Evolutionary conservation across 139 green algal genomes (phyloP), one percentile per base, ranked within the genome.

Genomic region (Bryopsis sp.): DNA sequence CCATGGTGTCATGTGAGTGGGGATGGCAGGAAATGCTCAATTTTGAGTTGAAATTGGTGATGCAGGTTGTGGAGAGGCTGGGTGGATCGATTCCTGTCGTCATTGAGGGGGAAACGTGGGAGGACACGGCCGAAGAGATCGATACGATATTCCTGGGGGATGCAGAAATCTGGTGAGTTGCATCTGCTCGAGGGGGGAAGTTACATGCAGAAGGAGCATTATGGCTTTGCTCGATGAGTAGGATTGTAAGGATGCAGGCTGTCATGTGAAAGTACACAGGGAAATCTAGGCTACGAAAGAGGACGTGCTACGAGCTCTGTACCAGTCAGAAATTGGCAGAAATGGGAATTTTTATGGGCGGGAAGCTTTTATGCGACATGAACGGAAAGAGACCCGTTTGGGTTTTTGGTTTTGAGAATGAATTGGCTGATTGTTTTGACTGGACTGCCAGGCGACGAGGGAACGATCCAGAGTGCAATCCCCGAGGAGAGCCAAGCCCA

Each of bases 101-200:
- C 28, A 73, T 95, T 32, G 71, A 82, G 22, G 80, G 59, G 1
- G 75, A 83, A 29, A 34, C 34, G 0, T 95, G 86, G 86, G 88
- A 95, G 71, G 86, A 87, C 32, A 54, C 35, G 8, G 87, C 77
- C 11, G 89, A 95, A 70, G 84, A 85, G 36, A 62, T 95, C 46
- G 88, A 95, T 62, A 82, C 91, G 59, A 80, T 88, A 2, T 94
- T 95, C 59, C 63, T 95, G 6, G 85, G 82, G 0, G 87, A 95
- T 58, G 89, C 89, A 3, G 88, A 95, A 68, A 74, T 95, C 31
- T 92, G 86, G 84, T 84, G 43, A 39, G 28, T 33, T 26, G 15
- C 6, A 19, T 5, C 7, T 24, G 8, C 6, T 26, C 8, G 50
- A 61, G 15, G 22, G 50, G 22, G n/a, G n/a, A n/a, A n/a, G n/a